Evolutionary conservation across 2,329 filamentous ascomycete genomes (phyloP).

Genomic region (Calonectria pteridis): DNA sequence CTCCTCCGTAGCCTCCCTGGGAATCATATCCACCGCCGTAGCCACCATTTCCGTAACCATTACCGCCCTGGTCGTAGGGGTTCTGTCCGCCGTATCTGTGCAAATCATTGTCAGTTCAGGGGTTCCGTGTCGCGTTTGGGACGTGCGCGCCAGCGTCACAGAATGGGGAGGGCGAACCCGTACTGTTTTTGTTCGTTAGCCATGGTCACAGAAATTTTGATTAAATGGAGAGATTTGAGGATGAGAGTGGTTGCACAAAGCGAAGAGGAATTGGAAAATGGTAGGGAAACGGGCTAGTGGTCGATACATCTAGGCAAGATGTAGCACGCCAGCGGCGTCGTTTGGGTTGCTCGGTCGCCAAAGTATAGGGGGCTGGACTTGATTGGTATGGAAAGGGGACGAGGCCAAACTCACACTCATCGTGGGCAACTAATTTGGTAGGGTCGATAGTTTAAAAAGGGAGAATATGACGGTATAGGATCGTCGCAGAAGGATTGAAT

Average conservation of each 20-base stretch:
- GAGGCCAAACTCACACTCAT: constrained; percentile 49
- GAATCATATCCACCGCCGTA: constrained; percentile 48
- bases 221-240: constrained; percentile 8
- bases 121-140: constrained; percentile 12
- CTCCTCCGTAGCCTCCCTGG: constrained; percentile 47
- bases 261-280: not conserved
- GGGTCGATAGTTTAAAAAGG: constrained; percentile 21
- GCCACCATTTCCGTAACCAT: constrained; percentile 30
- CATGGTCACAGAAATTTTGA: constrained; percentile 47
- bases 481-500: constrained; percentile 8
- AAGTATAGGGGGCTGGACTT: not conserved
- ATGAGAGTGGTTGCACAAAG: not conserved
- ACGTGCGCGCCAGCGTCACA: constrained; percentile 21
- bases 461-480: constrained; percentile 11
- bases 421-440: constrained; percentile 39
- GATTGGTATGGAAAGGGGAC: constrained; percentile 30
- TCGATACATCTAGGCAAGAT: not conserved
- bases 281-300: not conserved
- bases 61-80: constrained; percentile 70
- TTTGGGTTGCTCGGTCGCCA: not conserved
- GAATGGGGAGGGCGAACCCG: constrained; percentile 60
- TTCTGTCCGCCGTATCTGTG: constrained; percentile 69
- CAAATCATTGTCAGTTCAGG: constrained; percentile 47
- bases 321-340: not conserved
- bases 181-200: constrained; percentile 55